Evolutionary conservation across 208 protist species (phyloP), one percentile per base, ranked within the genome.

Genomic region (Trypanosomatidae sp.): DNA sequence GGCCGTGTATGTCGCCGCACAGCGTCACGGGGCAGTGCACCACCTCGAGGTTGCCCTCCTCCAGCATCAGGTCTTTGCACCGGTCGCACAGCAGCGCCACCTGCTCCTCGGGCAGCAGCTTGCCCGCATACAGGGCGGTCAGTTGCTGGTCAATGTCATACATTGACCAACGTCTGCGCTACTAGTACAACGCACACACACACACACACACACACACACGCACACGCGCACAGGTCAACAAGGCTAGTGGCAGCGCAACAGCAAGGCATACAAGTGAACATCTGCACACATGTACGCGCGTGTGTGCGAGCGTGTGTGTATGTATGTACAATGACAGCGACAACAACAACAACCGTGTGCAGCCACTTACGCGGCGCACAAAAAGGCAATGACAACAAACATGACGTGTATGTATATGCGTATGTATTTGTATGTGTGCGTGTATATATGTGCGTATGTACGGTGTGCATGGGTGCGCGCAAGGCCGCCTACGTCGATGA

Each of bases 1-100:
- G 98, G 0, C 98, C 98, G 64, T 99, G 98, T 40, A 99, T 97
- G 66, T 99, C 98, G 15, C 98, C 98, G 66, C 96, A 98, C 1
- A 99, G 93, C 0, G 95, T 99, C 1, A 99, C 95, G 1, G 98
- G 97, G n/a, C 90, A 73, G 38, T 71, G 58, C 7, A 99, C 82
- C 7, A 69, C 55, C 47, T 97, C 80, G 18, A 99, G 92, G 56
- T 99, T 99, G 32, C 78, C 71, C 26, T 94, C 83, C 53, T 94
- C 89, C 13, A 94, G 46, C 33, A 96, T 70, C 22, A 95, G 53
- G 32, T 94, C 84, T 27, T 87, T 86, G 66, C 81, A 89, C 13
- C 85, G 84, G 33, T 83, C 72, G 56, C 89, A 96, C 16, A 96
- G 56, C 56, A 75, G 56, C 20, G 75, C 73, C 39, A 96, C 90